Percentiles rank a stretch among this genome's conserved stretches.
Evolutionary conservation across 371 early-diverging fungal genomes (phyloP).

Genomic region (Mortierella sp.): DNA sequence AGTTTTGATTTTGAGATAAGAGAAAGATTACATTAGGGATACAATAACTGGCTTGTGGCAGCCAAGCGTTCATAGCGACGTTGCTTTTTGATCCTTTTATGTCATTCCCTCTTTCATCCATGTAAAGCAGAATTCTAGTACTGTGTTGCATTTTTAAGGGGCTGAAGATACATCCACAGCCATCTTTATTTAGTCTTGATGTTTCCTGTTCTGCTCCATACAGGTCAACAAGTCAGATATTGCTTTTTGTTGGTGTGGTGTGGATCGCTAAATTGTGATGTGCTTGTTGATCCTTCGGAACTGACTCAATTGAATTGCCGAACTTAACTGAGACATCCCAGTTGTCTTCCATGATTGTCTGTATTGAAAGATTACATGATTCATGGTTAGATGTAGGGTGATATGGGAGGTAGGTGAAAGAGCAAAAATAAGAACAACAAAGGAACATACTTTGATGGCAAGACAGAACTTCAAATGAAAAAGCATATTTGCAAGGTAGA

Average conservation of each 20-base stretch:
- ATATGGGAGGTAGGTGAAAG: neutral
- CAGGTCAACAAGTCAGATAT: too few relatives aligned
- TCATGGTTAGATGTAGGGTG: neutral
- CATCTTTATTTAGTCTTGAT: too few relatives aligned
- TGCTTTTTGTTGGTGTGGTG: neutral
- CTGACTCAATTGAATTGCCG: conserved; percentile 19
- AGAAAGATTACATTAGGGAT: too few relatives aligned
- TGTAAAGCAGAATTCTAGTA: too few relatives aligned
- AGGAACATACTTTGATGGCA: conserved; percentile 3
- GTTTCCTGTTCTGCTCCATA: too few relatives aligned
- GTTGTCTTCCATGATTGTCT: conserved; percentile 26
- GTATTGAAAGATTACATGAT: neutral
- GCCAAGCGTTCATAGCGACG: too few relatives aligned
- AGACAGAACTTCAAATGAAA: conserved; percentile 24
- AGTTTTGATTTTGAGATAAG: too few relatives aligned
- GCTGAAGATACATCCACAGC: too few relatives aligned
- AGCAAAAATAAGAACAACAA: neutral
- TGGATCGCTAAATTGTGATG: conserved; percentile 16
- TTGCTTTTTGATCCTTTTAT: too few relatives aligned
- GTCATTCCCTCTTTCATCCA: too few relatives aligned
- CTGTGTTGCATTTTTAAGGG: too few relatives aligned
- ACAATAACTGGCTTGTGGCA: too few relatives aligned
- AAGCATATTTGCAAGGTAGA: conserved; percentile 15
- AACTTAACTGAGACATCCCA: conserved; percentile 20
- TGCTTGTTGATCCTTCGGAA: conserved; percentile 17